phyloP scores from a whole-genome alignment of 805 yeast genomes.

The Citeromyces matritensis region DNA sequence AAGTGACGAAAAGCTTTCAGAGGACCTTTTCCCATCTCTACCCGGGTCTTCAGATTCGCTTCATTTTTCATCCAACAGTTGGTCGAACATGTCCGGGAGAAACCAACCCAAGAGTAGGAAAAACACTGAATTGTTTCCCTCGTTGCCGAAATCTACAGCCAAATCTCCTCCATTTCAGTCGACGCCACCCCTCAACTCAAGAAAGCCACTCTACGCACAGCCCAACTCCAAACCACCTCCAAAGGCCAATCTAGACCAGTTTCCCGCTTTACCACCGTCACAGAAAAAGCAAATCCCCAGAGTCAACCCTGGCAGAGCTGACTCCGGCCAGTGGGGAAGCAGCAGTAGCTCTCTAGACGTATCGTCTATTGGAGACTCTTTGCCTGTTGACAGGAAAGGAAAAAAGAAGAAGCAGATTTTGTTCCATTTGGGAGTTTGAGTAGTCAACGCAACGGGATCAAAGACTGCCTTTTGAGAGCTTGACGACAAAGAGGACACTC shows the following conservation, averaged over 20 bases:
- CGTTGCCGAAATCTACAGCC: not conserved
- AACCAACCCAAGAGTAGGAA: too few species aligned
- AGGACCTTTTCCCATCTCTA: constrained; percentile 35
- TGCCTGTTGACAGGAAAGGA: constrained; percentile 17
- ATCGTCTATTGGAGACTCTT: constrained; percentile 7
- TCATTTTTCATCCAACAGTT: too few species aligned
- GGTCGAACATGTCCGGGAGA: too few species aligned
- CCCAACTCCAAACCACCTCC: constrained; percentile 1
- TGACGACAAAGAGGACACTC: constrained; percentile 92
- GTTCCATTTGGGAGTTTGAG: constrained; percentile 31
- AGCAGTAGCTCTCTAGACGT: constrained; percentile 6
- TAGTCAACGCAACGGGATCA: constrained; percentile 37
- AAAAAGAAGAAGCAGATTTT: constrained; percentile 38
- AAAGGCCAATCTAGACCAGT: constrained; percentile 3
- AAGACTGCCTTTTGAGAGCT: constrained; percentile 40
- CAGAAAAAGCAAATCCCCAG: constrained; percentile 35
- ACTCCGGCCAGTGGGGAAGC: constrained; percentile 16
- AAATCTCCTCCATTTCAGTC: constrained; percentile 1
- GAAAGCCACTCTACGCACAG: constrained; percentile 1
- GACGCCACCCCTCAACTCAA: not conserved
- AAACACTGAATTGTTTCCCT: too few species aligned
- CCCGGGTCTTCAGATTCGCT: constrained; percentile 9
- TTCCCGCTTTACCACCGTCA: constrained; percentile 19
- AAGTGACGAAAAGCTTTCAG: constrained; percentile 9
- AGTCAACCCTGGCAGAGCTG: constrained; percentile 31